A percentile compares a stretch with the other conserved stretches of the same genome.
Conservation (phyloP, 2,329 filamentous ascomycete genomes). For the Neofusicoccum umdonicola region DNA sequence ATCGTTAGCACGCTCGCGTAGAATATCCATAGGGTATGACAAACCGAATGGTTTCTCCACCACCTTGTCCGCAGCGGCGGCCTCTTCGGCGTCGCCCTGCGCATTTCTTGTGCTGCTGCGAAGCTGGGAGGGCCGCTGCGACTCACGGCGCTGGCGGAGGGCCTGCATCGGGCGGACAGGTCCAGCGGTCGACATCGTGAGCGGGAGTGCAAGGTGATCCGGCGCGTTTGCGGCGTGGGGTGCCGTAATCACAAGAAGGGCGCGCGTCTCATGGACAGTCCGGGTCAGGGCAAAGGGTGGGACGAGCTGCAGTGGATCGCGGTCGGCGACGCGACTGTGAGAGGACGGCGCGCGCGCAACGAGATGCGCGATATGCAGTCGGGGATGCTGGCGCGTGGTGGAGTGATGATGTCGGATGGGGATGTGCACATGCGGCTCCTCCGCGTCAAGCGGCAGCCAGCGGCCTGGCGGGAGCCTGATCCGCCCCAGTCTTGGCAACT, state of each 20-base stretch:
- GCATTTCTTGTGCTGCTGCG: constrained; percentile 20
- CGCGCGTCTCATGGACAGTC: not conserved
- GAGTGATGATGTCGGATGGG: not conserved
- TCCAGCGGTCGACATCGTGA: constrained; percentile 26
- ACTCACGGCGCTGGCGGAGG: constrained; percentile 43
- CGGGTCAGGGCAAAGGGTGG: no score
- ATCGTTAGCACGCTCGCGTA: not conserved
- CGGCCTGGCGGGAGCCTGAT: not conserved
- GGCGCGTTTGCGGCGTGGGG: not conserved
- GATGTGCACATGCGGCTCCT: constrained; percentile 2
- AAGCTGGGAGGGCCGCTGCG: constrained; percentile 38
- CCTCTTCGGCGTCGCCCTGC: constrained; percentile 30
- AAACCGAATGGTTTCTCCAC: constrained; percentile 33
- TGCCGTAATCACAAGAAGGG: not conserved
- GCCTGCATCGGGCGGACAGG: constrained; percentile 39
- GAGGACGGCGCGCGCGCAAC: not conserved
- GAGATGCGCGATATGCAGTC: not conserved
- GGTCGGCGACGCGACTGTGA: not conserved
- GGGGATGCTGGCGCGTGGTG: constrained; percentile 2
- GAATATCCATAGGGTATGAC: not conserved
- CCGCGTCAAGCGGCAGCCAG: not conserved
- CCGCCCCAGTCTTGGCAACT: constrained; percentile 8
- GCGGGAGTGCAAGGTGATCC: no score
- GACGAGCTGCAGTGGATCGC: not conserved
- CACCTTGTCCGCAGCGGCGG: constrained; percentile 27